Evolutionary conservation across 495 filamentous ascomycete genomes (phyloP).

Genomic region (Penicillium coffeae): DNA sequence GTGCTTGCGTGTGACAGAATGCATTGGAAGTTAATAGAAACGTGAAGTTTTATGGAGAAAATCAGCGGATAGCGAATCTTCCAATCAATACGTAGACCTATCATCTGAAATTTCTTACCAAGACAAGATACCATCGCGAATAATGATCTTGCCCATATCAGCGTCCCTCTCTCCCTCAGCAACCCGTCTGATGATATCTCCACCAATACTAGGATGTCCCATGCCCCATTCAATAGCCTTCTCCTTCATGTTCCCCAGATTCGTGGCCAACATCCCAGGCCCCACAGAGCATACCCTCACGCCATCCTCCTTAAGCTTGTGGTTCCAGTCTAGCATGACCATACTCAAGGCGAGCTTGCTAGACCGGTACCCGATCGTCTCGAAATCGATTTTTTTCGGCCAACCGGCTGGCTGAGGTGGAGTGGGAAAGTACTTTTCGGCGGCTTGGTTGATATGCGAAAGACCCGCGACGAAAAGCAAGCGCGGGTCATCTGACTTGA

Average conservation of each 20-base stretch:
- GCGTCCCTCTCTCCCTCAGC: slow-evolving; percentile 36
- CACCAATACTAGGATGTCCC: slow-evolving; percentile 30
- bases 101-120: slow-evolving; percentile 3
- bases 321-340: slow-evolving; percentile 32
- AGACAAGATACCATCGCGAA: background rate
- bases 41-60: no score
- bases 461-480: slow-evolving; percentile 47
- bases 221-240: slow-evolving; percentile 28
- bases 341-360: slow-evolving; percentile 35
- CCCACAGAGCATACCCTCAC: slow-evolving; percentile 34
- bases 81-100: no score
- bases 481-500: slow-evolving; percentile 43
- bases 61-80: no score
- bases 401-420: slow-evolving; percentile 32
- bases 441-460: slow-evolving; percentile 15
- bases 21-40: no score
- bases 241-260: slow-evolving; percentile 24
- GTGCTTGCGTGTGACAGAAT: no score
- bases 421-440: slow-evolving; percentile 17
- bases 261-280: slow-evolving; percentile 32
- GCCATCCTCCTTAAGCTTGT: slow-evolving; percentile 33
- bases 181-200: slow-evolving; percentile 28
- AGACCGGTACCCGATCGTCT: slow-evolving; percentile 30
- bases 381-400: slow-evolving; percentile 39
- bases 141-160: slow-evolving; percentile 34